Base-by-base conservation (phyloP, 768 basidiomycete species). In the Xerocomus brunneocitrinus region DNA sequence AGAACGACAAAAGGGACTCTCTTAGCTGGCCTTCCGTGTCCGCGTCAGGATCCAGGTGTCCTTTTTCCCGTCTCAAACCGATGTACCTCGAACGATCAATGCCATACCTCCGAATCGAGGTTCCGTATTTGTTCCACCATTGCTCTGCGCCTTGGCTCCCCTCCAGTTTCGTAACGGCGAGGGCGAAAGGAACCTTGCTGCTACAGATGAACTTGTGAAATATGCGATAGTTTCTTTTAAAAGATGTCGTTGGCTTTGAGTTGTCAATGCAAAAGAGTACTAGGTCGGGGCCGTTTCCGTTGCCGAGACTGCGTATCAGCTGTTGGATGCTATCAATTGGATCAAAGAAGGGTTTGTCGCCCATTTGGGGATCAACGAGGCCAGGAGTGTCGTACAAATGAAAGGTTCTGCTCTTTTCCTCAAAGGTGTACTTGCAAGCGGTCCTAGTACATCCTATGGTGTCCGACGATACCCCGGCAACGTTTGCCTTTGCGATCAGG, bases 41-140 rank as follows among this genome's bases (percentile, higher is more conserved):
- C 28, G 57, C 45, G 16, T 55, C 58, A 31, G 46, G 46, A 47
- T 59, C 59, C n/a, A 50, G 47, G 34, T 39, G 57, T 25, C 63
- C 59, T 48, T 58, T 57, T 39, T 43, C 65, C 8, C 66, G 62
- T 12, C 67, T 71, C 52, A 76, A 58, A 47, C 74, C 75, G 14
- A 71, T 65, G 32, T 66, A 62, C 3, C 67, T 68, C 14, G 61
- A 54, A 7, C 65, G 61, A 16, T 54, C 40, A 19, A 67, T 49
- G 3, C 55, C 56, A 41, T 55, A 58, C 22, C 24, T 49, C 16
- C 40, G 42, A 13, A 70, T 54, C 19, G 46, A 53, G 9, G 22
- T 8, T 3, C 44, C 19, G 40, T 76, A 64, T 31, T 54, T 51
- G 13, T 25, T 36, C 74, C 72, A 71, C 77, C 77, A 77, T 40